Evolutionary conservation across 2,329 filamentous ascomycete species (phyloP), one percentile per base, ranked within the genome.

Genomic region (Ilyonectria robusta): DNA sequence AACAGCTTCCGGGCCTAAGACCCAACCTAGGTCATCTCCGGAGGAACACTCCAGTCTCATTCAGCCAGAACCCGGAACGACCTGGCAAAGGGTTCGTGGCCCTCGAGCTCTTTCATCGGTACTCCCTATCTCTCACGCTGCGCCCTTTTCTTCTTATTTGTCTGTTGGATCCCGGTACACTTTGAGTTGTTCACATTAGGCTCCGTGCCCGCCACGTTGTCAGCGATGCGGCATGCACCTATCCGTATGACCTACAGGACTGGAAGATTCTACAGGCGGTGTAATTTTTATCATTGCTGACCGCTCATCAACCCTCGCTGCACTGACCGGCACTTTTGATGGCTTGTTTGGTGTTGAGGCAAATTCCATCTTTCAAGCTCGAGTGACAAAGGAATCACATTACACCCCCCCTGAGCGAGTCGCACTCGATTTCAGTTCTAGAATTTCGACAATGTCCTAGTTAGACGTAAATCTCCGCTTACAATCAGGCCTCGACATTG

Each of bases 401-500:
- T 50, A 23, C 47, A 50, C 47, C 29, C 26, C 47, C 47, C 29
- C 47, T 59, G 48, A 37, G 33, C 44, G 13, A 55, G 62, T 65
- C 42, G n/a, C 62, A 65, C 62, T 56, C 13, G 17, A 17, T 17
- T 33, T 29, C 26, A 55, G 50, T 17, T 23, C 47, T 31, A 42
- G 42, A 19, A 50, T 59, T 31, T 56, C 50, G 23, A 60, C 46
- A 50, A 60, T 60, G 26, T 21, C 57, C 44, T 35, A 53, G 44
- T 65, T 35, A 7, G 35, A 53, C 19, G 33, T 44, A 13, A 13
- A 65, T 31, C 15, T 31, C 40, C 54, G 23, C 6, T 46, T 40
- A 6, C 15, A 19, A 21, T 31, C 5, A 6, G 35, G 19, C 35
- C 13, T 53, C n/a, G 29, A 53, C 13, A 19, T n/a, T 19, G 11